Evolutionary conservation across 2,329 filamentous ascomycete species (phyloP).

Genomic region (Aureobasidium sp.): DNA sequence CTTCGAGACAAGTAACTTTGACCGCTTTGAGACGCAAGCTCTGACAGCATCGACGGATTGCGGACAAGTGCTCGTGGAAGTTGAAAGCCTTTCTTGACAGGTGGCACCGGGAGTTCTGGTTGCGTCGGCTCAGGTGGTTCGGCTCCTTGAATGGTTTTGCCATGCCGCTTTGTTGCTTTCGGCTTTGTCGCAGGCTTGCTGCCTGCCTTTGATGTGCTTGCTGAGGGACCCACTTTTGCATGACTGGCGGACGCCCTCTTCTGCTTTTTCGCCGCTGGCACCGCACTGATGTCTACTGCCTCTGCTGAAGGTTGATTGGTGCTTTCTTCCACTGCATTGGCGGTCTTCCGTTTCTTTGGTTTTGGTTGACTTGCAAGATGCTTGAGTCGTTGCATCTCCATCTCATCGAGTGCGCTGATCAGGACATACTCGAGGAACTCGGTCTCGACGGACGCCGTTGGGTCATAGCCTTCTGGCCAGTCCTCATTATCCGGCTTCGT

Average conservation of each 20-base stretch:
- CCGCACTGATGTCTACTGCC: not conserved
- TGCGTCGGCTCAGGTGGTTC: not conserved
- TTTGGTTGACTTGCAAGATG: constrained; percentile 6
- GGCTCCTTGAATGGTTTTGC: not conserved
- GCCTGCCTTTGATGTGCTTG: not conserved
- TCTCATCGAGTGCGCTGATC: constrained; percentile 31
- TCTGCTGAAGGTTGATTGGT: not conserved
- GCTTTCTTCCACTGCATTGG: not conserved
- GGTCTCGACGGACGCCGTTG: constrained; percentile 36
- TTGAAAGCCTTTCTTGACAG: constrained; percentile 7
- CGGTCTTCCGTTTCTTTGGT: constrained; percentile 13
- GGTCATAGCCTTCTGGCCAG: constrained; percentile 37
- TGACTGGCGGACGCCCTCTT: not conserved
- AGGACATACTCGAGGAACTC: constrained; percentile 41
- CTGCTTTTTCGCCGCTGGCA: not conserved
- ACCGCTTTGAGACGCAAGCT: not conserved
- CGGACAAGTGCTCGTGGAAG: not conserved
- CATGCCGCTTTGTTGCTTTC: not conserved
- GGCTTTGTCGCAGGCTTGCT: not conserved
- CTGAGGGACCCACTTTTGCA: not conserved
- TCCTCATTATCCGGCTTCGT: constrained; percentile 29
- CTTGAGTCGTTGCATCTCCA: constrained; percentile 6
- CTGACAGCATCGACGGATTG: not conserved
- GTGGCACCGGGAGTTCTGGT: not conserved
- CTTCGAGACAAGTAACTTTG: not conserved